Conservation (phyloP, 768 basidiomycete species). For the Stropharia rugosoannulata region DNA sequence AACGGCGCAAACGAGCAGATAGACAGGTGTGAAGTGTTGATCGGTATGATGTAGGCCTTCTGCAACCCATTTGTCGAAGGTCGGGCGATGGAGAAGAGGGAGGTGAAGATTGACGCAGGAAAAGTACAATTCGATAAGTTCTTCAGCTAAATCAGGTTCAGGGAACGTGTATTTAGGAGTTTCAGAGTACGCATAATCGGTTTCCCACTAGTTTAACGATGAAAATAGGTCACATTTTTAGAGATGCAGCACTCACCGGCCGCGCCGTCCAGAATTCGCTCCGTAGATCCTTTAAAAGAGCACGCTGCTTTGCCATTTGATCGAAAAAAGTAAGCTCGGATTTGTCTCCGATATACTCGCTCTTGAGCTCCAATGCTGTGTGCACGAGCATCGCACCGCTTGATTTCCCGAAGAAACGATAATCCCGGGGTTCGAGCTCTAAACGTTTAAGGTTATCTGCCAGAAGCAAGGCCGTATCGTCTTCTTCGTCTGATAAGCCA, state of each 20-base stretch:
- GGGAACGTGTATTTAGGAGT: constrained; percentile 43
- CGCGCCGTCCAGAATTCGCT: constrained; percentile 37
- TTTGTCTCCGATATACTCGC: constrained; percentile 46
- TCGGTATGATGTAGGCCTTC: constrained; percentile 52
- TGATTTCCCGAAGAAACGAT: constrained; percentile 55
- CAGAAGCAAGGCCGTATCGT: constrained; percentile 33
- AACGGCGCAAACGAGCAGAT: constrained; percentile 72
- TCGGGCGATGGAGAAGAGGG: constrained; percentile 73
- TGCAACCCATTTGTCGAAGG: constrained; percentile 52
- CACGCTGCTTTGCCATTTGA: constrained; percentile 10
- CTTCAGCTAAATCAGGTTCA: constrained; percentile 43
- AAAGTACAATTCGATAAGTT: constrained; percentile 69
- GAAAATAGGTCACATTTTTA: not conserved
- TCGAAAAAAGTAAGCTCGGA: constrained; percentile 5
- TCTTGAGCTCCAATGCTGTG: constrained; percentile 58
- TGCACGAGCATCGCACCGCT: constrained; percentile 54
- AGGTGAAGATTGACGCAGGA: constrained; percentile 48
- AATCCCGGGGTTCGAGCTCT: constrained; percentile 31
- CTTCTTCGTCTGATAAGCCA: constrained; percentile 26
- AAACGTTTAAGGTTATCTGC: constrained; percentile 35
- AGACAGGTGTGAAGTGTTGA: constrained; percentile 51
- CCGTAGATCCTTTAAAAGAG: constrained; percentile 18
- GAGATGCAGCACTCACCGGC: constrained; percentile 27
- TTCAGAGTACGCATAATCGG: constrained; percentile 7
- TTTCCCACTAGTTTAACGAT: constrained; percentile 36